Evolutionary conservation across 495 filamentous ascomycete species (phyloP).

Genomic region (Trypethelium eluteriae): DNA sequence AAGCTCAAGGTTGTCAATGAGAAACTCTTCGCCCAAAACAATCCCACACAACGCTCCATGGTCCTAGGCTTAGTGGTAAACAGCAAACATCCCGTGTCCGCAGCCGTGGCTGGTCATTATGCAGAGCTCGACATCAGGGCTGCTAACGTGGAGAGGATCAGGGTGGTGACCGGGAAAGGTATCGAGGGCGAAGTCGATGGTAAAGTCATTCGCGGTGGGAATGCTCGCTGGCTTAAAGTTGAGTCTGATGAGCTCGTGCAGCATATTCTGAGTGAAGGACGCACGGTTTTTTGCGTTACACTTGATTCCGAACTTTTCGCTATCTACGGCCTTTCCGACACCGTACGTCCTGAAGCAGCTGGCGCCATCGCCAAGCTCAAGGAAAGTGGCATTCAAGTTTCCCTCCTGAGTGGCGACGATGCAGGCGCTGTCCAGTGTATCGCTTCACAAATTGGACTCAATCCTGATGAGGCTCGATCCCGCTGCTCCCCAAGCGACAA

Average conservation of each 20-base stretch:
- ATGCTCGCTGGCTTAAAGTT: slow-evolving; percentile 52
- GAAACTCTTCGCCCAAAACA: slow-evolving; percentile 27
- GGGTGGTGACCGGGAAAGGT: slow-evolving; percentile 48
- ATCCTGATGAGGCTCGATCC: slow-evolving; percentile 39
- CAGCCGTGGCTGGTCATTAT: slow-evolving; percentile 48
- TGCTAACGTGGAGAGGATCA: slow-evolving; percentile 29
- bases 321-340: slow-evolving; percentile 54
- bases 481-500: slow-evolving; percentile 57
- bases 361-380: slow-evolving; percentile 45
- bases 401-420: slow-evolving; percentile 66
- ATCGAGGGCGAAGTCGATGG: slow-evolving; percentile 36
- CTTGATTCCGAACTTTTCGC: slow-evolving; percentile 45
- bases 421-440: slow-evolving; percentile 49
- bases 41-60: slow-evolving; percentile 28
- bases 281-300: slow-evolving; percentile 58
- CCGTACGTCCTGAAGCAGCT: slow-evolving; percentile 50
- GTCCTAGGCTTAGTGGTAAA: slow-evolving; percentile 44
- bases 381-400: slow-evolving; percentile 49
- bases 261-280: slow-evolving; percentile 38
- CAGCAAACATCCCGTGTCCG: slow-evolving; percentile 64
- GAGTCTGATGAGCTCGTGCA: slow-evolving; percentile 38
- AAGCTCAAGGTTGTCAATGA: slow-evolving; percentile 45
- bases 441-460: slow-evolving; percentile 49
- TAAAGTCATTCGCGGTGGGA: slow-evolving; percentile 48
- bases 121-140: neutral